phyloP scores from a whole-genome alignment of 2,329 filamentous ascomycete genomes.

The Drechmeria coniospora region DNA sequence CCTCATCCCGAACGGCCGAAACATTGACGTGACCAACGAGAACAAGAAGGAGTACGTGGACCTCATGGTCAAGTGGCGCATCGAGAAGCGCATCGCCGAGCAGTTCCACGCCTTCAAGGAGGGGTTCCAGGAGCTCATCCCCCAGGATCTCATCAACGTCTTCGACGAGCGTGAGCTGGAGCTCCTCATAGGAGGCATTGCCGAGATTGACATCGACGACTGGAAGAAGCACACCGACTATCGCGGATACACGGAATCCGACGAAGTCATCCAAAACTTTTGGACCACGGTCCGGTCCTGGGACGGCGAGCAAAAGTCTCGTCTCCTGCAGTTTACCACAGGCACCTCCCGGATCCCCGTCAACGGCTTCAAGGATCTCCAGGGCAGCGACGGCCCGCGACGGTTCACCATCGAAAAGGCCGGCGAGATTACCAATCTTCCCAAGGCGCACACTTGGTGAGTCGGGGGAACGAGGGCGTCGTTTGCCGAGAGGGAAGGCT shows the following conservation, averaged over 20 bases:
- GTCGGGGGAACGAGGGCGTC: conserved; percentile 16
- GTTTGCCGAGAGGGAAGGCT: background rate
- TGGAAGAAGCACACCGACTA: conserved; percentile 99
- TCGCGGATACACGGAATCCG: conserved; percentile 91
- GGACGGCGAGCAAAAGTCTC: conserved; percentile 97
- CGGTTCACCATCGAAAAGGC: conserved; percentile 98
- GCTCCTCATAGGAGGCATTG: conserved; percentile 92
- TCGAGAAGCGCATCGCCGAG: conserved; percentile 94
- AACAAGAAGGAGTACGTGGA: conserved; percentile 99
- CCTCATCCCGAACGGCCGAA: conserved; percentile 72
- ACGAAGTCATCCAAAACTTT: conserved; percentile 96
- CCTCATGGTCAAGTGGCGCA: conserved; percentile 97
- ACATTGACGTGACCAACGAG: conserved; percentile 94
- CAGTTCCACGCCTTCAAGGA: conserved; percentile 97
- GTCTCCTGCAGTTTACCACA: conserved; percentile 89
- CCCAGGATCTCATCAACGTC: conserved; percentile 89
- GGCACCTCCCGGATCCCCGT: conserved; percentile 96
- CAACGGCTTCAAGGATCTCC: conserved; percentile 98
- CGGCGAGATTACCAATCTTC: conserved; percentile 76
- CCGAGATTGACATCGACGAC: conserved; percentile 98
- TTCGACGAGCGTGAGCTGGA: conserved; percentile 97
- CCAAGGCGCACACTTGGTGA: conserved; percentile 96
- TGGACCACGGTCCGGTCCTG: conserved; percentile 95
- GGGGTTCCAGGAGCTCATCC: conserved; percentile 95
- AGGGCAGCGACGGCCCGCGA: conserved; percentile 88